Conservation (phyloP, 805 yeast species). For the Ogataea ramenticola region DNA sequence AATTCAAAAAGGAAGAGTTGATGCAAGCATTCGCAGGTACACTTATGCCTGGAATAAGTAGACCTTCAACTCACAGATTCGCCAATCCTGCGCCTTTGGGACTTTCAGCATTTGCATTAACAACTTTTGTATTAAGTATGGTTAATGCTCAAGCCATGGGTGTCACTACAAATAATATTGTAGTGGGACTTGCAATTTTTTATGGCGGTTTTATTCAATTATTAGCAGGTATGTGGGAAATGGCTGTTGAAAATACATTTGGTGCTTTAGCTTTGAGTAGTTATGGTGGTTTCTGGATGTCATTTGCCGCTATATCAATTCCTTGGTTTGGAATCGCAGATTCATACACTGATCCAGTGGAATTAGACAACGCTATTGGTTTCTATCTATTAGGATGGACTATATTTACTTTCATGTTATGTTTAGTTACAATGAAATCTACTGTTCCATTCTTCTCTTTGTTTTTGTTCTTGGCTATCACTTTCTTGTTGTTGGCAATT, state of each 20-base stretch:
- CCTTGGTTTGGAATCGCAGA: constrained; percentile 53
- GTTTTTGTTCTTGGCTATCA: constrained; percentile 44
- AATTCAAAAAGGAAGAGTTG: constrained; percentile 55
- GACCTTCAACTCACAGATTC: constrained; percentile 50
- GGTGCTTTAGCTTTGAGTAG: constrained; percentile 59
- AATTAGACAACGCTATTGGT: constrained; percentile 45
- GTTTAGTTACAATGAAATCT: constrained; percentile 50
- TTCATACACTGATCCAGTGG: constrained; percentile 35
- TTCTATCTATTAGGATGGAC: constrained; percentile 58
- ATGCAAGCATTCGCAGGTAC: constrained; percentile 77
- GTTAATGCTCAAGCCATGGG: constrained; percentile 64
- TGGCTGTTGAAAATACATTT: constrained; percentile 69
- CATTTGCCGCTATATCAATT: constrained; percentile 57
- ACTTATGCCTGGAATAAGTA: constrained; percentile 58
- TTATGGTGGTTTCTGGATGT: constrained; percentile 73
- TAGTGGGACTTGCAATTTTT: constrained; percentile 59
- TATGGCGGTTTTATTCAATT: constrained; percentile 70
- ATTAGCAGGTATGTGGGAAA: constrained; percentile 70
- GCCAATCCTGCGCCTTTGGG: constrained; percentile 79
- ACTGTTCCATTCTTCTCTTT: constrained; percentile 45
- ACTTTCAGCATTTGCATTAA: constrained; percentile 60
- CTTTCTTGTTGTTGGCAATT: constrained; percentile 43
- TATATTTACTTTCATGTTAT: constrained; percentile 52
- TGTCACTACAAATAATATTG: constrained; percentile 49
- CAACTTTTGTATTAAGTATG: constrained; percentile 59